Evolutionary conservation across 768 basidiomycete genomes (phyloP).

Genomic region (Trametes sanguinea): DNA sequence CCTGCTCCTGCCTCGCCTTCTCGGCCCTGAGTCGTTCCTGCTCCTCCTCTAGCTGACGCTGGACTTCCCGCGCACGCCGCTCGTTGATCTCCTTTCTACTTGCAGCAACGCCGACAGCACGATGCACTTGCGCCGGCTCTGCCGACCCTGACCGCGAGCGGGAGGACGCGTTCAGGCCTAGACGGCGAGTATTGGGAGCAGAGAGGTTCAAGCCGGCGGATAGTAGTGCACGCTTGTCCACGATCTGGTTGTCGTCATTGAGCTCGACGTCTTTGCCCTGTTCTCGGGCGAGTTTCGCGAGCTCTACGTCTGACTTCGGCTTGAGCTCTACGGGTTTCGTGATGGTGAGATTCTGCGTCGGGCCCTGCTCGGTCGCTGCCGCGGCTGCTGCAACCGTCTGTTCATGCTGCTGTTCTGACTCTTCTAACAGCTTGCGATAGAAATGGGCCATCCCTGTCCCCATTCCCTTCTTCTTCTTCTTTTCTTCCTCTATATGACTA

Average conservation of each 20-base stretch:
- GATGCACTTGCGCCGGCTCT: constrained; percentile 51
- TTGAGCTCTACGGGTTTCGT: constrained; percentile 67
- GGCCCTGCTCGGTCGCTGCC: constrained; percentile 50
- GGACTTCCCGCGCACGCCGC: constrained; percentile 76
- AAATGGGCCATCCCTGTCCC: constrained; percentile 84
- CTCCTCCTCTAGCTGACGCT: constrained; percentile 78
- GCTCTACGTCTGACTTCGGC: constrained; percentile 69
- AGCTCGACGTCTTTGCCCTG: constrained; percentile 87
- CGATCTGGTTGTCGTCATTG: constrained; percentile 96
- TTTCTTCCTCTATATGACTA: constrained; percentile 46
- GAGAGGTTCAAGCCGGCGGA: constrained; percentile 92
- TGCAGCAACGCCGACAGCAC: constrained; percentile 85
- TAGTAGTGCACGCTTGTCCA: constrained; percentile 92
- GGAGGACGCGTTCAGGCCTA: constrained; percentile 46
- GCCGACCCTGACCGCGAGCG: constrained; percentile 28
- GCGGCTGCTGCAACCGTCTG: constrained; percentile 80
- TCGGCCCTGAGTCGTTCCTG: constrained; percentile 57
- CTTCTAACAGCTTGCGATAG: constrained; percentile 76
- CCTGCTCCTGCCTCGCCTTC: constrained; percentile 59
- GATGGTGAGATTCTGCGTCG: constrained; percentile 70
- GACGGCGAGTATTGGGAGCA: constrained; percentile 73
- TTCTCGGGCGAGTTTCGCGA: constrained; percentile 66
- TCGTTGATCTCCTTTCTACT: constrained; percentile 81
- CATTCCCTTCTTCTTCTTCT: constrained; percentile 57
- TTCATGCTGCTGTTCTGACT: constrained; percentile 80